Evolutionary conservation across 306 rosid genomes (phyloP).

Genomic region (Cucumis hystrix): DNA sequence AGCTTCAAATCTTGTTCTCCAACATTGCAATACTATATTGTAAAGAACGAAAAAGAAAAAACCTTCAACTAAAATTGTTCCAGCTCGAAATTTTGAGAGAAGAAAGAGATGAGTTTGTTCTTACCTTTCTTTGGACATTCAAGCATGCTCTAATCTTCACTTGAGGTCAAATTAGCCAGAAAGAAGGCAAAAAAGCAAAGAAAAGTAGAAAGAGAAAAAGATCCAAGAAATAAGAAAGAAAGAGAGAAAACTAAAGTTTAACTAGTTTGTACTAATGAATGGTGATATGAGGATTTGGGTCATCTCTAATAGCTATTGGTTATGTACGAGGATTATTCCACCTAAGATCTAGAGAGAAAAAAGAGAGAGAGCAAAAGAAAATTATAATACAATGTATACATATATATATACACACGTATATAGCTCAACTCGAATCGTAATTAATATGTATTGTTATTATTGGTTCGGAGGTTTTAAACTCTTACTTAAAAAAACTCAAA

Average conservation of each 20-base stretch:
- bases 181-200: neutral
- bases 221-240: neutral
- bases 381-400: neutral
- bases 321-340: slow-evolving; percentile 4
- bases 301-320: neutral
- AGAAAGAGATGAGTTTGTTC: neutral
- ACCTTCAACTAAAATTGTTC: neutral
- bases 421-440: too few species aligned
- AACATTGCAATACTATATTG: neutral
- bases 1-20: too few species aligned
- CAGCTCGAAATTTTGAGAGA: neutral
- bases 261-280: neutral
- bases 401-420: neutral
- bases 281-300: neutral
- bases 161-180: neutral
- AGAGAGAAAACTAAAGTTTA: neutral
- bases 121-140: slow-evolving; percentile 9
- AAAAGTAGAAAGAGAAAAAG: neutral
- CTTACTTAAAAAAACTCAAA: too few species aligned
- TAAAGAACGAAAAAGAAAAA: neutral
- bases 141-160: slow-evolving; percentile 5
- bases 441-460: too few species aligned
- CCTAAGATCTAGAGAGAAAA: neutral
- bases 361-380: neutral
- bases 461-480: too few species aligned